phyloP scores from a whole-genome alignment of 2,329 filamentous ascomycete species.

The Fusarium agapanthi region DNA sequence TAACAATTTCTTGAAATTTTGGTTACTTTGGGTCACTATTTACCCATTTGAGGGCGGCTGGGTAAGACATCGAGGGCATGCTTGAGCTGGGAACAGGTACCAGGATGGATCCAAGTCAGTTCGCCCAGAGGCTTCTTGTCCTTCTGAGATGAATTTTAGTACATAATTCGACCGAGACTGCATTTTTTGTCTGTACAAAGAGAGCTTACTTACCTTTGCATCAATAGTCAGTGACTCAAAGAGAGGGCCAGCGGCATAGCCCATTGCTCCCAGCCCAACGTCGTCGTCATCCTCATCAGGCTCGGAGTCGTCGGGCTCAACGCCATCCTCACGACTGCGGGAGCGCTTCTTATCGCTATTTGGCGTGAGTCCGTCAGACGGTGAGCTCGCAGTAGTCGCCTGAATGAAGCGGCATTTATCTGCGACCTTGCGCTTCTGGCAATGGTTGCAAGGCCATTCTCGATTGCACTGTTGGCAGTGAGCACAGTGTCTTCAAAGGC shows the following conservation, averaged over 20 bases:
- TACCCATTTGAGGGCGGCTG: conserved; percentile 47
- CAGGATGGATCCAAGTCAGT: conserved; percentile 27
- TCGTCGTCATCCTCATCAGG: conserved; percentile 39
- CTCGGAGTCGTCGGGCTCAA: conserved; percentile 28
- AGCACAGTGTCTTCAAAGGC: conserved; percentile 47
- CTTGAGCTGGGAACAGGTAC: conserved; percentile 44
- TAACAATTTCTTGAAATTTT: too few relatives aligned
- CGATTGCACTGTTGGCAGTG: conserved; percentile 47
- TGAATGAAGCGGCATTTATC: conserved; percentile 47
- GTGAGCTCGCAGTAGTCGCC: conserved; percentile 29
- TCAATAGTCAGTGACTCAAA: conserved; percentile 40
- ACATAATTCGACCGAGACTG: not conserved
- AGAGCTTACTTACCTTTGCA: conserved; percentile 31
- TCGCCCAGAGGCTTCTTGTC: conserved; percentile 27
- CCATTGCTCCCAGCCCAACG: conserved; percentile 45
- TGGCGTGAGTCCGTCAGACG: conserved; percentile 26
- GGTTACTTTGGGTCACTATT: not conserved
- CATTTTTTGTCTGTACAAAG: too few relatives aligned
- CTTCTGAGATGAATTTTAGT: conserved; percentile 2
- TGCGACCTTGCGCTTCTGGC: conserved; percentile 50
- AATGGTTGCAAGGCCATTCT: conserved; percentile 52
- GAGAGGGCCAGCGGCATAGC: conserved; percentile 47
- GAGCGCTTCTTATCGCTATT: conserved; percentile 37
- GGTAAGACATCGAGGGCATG: conserved; percentile 45
- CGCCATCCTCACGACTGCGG: conserved; percentile 30